Conservation (phyloP, 2,329 filamentous ascomycete species). For the Macrophomina phaseolina region DNA sequence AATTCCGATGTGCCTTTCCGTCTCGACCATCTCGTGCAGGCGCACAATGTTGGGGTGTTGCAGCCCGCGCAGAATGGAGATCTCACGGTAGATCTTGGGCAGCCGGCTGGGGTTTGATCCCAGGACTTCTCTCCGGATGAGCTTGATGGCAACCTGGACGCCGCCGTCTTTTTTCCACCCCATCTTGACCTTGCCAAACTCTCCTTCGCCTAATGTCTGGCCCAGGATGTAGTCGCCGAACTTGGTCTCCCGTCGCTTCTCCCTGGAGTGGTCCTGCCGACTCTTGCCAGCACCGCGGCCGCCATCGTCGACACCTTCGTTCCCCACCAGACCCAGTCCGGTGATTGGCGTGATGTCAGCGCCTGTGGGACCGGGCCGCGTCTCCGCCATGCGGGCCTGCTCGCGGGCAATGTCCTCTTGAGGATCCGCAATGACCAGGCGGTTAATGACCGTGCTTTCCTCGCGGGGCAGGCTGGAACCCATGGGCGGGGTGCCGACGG, state of each 20-base stretch:
- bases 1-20: slow-evolving; percentile 95
- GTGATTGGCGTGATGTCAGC: slow-evolving; percentile 53
- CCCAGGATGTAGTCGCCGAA: slow-evolving; percentile 97
- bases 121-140: slow-evolving; percentile 90
- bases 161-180: slow-evolving; percentile 97
- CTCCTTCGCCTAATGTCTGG: slow-evolving; percentile 94
- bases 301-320: slow-evolving; percentile 57
- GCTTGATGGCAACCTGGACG: slow-evolving; percentile 93
- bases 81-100: slow-evolving; percentile 97
- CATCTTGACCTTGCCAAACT: slow-evolving; percentile 98
- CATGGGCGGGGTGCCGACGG: slow-evolving; percentile 61
- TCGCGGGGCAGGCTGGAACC: slow-evolving; percentile 68
- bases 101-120: slow-evolving; percentile 87
- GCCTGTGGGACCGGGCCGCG: slow-evolving; percentile 52
- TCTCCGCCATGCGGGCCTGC: slow-evolving; percentile 70
- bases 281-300: slow-evolving; percentile 50
- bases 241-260: slow-evolving; percentile 74
- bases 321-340: slow-evolving; percentile 56
- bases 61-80: slow-evolving; percentile 83
- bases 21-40: slow-evolving; percentile 98
- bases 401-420: slow-evolving; percentile 75
- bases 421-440: slow-evolving; percentile 77
- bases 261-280: slow-evolving; percentile 64
- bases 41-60: slow-evolving; percentile 97
- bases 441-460: slow-evolving; percentile 78